These are phyloP conservation scores for Mesembryanthemum crystallinum DNA, from an alignment of 148 eudicot genomes.

Conservation along the genomic window DNA sequence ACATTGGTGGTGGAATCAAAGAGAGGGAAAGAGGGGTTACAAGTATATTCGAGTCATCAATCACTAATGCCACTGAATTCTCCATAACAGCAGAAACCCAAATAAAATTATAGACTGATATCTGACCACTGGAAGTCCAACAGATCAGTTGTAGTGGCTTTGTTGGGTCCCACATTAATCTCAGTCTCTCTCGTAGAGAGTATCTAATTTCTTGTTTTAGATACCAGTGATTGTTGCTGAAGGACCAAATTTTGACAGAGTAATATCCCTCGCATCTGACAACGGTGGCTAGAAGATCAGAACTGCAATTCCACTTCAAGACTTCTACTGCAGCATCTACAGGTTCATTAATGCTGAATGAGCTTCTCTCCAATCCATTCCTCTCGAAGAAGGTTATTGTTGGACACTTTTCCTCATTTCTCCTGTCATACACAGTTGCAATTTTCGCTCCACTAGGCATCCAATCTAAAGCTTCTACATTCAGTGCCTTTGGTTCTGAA, in stretches of 20 bases:
- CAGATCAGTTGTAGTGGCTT: conserved; percentile 73
- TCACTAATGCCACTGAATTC: conserved; percentile 78
- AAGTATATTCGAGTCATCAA: conserved; percentile 70
- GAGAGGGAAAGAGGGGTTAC: conserved; percentile 77
- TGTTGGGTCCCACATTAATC: conserved; percentile 80
- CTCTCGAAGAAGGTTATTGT: conserved; percentile 75
- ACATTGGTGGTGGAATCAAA: conserved; percentile 93
- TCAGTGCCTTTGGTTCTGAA: conserved; percentile 69
- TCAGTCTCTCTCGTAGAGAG: conserved; percentile 51
- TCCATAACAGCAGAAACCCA: conserved; percentile 80
- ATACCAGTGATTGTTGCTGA: conserved; percentile 95
- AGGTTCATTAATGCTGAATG: conserved; percentile 62
- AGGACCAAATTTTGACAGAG: conserved; percentile 75
- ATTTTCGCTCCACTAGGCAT: conserved; percentile 91
- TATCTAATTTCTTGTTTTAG: conserved; percentile 85
- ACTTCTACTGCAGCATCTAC: conserved; percentile 46
- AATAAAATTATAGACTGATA: conserved; percentile 60
- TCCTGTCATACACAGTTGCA: conserved; percentile 58
- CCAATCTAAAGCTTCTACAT: conserved; percentile 71
- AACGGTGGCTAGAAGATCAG: conserved; percentile 73
- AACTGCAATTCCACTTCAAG: conserved; percentile 81
- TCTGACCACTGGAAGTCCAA: conserved; percentile 79
- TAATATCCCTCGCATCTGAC: conserved; percentile 60
- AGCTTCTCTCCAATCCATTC: conserved; percentile 92
- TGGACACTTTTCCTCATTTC: conserved; percentile 52